These are phyloP conservation scores for Waltergamsia citrina DNA, from an alignment of 2,329 filamentous ascomycete species.

Conservation along the genomic window DNA sequence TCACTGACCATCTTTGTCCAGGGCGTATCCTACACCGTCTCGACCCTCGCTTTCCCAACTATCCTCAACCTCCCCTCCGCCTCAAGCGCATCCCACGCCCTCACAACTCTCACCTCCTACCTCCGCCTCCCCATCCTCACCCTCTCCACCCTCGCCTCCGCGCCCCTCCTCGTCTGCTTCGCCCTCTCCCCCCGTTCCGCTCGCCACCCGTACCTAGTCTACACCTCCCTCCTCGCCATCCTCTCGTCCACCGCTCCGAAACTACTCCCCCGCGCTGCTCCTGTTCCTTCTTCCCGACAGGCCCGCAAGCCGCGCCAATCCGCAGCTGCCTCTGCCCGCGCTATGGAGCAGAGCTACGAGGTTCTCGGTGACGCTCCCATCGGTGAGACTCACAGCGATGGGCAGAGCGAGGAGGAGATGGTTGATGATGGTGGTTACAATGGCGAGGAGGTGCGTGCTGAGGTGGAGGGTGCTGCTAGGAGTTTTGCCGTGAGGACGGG, in stretches of 20 bases:
- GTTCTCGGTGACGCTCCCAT: constrained; percentile 46
- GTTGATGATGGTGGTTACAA: constrained; percentile 41
- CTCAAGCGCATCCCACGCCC: constrained; percentile 57
- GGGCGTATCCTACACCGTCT: constrained; percentile 84
- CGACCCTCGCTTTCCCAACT: constrained; percentile 67
- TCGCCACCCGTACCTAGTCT: constrained; percentile 84
- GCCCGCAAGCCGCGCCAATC: constrained; percentile 17
- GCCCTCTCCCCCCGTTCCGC: constrained; percentile 62
- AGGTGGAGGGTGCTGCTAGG: constrained; percentile 45
- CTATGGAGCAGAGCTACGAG: constrained; percentile 64
- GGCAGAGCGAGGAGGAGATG: constrained; percentile 25
- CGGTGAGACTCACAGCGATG: constrained; percentile 27
- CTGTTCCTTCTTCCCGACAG: too few species aligned
- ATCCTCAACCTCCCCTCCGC: constrained; percentile 76
- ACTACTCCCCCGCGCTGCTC: constrained; percentile 28
- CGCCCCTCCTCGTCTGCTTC: constrained; percentile 70
- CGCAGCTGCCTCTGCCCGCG: constrained; percentile 10
- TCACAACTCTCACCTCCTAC: constrained; percentile 55
- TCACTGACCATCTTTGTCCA: constrained; percentile 23
- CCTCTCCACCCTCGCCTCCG: constrained; percentile 59
- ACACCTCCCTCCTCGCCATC: constrained; percentile 63
- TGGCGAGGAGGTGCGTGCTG: constrained; percentile 50
- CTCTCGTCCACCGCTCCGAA: constrained; percentile 47
- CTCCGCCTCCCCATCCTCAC: constrained; percentile 56
- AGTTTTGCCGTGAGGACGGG: constrained; percentile 44